These are phyloP conservation scores for Pulveroboletus sp. DNA, from an alignment of 768 basidiomycete genomes.

Conservation along the genomic window DNA sequence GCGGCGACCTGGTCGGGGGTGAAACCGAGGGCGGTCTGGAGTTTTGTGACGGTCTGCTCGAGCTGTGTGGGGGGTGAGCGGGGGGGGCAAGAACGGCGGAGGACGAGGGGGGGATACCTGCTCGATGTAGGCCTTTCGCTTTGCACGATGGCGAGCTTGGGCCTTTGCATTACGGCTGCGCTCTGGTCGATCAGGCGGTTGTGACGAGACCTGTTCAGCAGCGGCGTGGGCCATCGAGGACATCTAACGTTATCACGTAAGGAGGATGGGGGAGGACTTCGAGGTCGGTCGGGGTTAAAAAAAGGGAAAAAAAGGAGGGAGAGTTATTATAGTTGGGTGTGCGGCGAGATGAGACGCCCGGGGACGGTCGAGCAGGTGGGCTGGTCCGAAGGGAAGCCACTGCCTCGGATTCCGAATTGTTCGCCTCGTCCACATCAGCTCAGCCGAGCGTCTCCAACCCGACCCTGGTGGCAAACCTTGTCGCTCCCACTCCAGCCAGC, in stretches of 20 bases:
- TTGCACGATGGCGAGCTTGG: conserved; percentile 86
- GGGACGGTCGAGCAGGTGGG: neutral
- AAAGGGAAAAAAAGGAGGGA: conserved; percentile 26
- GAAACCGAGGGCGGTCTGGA: conserved; percentile 69
- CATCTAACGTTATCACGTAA: conserved; percentile 49
- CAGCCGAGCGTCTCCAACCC: conserved; percentile 32
- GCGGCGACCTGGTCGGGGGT: conserved; percentile 71
- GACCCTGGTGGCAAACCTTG: conserved; percentile 36
- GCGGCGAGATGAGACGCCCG: conserved; percentile 25
- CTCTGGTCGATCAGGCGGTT: conserved; percentile 61
- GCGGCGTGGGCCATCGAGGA: conserved; percentile 55
- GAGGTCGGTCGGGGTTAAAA: conserved; percentile 42
- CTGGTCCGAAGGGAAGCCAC: conserved; percentile 25
- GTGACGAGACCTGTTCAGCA: conserved; percentile 37
- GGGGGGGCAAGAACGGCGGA: no score
- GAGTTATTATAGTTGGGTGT: conserved; percentile 33
- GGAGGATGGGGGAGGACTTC: conserved; percentile 29
- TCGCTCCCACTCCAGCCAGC: conserved; percentile 11
- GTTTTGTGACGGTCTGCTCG: conserved; percentile 80
- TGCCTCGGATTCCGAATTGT: conserved; percentile 45
- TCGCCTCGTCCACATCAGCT: conserved; percentile 40
- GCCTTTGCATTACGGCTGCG: conserved; percentile 85
- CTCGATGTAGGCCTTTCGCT: conserved; percentile 90
- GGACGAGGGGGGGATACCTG: conserved; percentile 46
- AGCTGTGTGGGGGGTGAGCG: no score